Conservation (phyloP, 208 protist species). For the Crithidia expoeki region DNA sequence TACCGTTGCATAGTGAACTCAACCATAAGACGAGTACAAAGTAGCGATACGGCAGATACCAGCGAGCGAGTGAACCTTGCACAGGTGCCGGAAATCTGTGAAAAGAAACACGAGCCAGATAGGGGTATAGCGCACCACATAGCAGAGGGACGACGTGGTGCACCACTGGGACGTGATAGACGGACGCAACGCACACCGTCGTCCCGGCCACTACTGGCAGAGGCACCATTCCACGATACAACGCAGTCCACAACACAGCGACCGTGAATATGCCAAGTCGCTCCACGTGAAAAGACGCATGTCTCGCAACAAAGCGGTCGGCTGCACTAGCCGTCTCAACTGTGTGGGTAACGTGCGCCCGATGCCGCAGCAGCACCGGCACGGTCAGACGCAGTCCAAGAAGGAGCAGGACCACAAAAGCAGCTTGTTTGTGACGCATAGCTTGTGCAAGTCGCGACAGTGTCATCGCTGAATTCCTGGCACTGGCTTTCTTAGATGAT, state of each 20-base stretch:
- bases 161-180: slow-evolving; percentile 42
- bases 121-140: slow-evolving; percentile 21
- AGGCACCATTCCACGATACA: slow-evolving; percentile 17
- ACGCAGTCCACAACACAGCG: slow-evolving; percentile 13
- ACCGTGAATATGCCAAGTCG: slow-evolving; percentile 31
- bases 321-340: slow-evolving; percentile 44
- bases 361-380: slow-evolving; percentile 46
- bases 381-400: slow-evolving; percentile 36
- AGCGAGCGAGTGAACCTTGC: not conserved
- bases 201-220: slow-evolving; percentile 7
- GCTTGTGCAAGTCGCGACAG: not conserved
- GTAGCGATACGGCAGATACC: slow-evolving; percentile 34
- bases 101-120: not conserved
- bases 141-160: slow-evolving; percentile 57
- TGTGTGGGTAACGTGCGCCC: slow-evolving; percentile 60
- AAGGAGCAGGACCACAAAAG: slow-evolving; percentile 25
- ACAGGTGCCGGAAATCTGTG: not conserved
- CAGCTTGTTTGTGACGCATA: not conserved
- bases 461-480: not conserved
- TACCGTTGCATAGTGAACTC: slow-evolving; percentile 58
- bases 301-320: slow-evolving; percentile 30
- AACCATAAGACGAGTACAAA: slow-evolving; percentile 56
- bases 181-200: slow-evolving; percentile 16
- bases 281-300: slow-evolving; percentile 19
- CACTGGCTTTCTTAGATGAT: not conserved